Evolutionary conservation across 176 grass and related monocot genomes (phyloP), one percentile per base, ranked within the genome.

Genomic region (Ensete ventricosum): DNA sequence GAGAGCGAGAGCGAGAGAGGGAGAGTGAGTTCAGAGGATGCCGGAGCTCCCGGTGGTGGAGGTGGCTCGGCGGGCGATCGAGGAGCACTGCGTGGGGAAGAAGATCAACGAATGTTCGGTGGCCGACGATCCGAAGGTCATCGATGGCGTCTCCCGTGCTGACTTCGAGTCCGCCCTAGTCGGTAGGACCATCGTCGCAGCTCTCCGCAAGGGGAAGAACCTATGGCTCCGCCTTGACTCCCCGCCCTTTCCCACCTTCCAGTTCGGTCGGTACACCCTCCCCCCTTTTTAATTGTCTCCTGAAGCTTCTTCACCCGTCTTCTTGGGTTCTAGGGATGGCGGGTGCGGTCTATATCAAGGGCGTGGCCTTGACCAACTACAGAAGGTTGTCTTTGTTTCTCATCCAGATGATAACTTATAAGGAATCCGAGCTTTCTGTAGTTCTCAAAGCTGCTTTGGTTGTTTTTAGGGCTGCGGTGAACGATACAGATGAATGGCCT

Each of bases 11-110:
- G 29, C 4, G 29, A 34, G 34, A 43, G 24, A 25, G 24, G 1
- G 34, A 43, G 34, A 25, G 53, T 13, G 55, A 75, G 55, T 29
- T 29, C 14, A 50, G 10, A 16, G 11, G 54, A 92, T 96, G 93
- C 93, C 93, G 63, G 93, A 96, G 73, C 79, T 96, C 13, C 93
- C 89, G 82, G 93, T 92, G 83, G 93, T 92, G 81, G 87, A 96
- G 87, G 85, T 83, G 78, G 89, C 93, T 55, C 81, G 93, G 81
- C 85, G 93, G 54, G 93, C 89, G 78, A 79, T 96, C 65, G 79
- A 96, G 83, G 73, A 73, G 73, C 83, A 89, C 85, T 92, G 89
- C 87, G 83, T 86, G 52, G 93, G 89, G 5, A 81, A 87, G 73
- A 80, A 83, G 78, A 96, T 96, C 73, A 26, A 14, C 67, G 72